phyloP scores from a whole-genome alignment of 2,329 filamentous ascomycete genomes.

The Cucurbitaria berberidis region DNA sequence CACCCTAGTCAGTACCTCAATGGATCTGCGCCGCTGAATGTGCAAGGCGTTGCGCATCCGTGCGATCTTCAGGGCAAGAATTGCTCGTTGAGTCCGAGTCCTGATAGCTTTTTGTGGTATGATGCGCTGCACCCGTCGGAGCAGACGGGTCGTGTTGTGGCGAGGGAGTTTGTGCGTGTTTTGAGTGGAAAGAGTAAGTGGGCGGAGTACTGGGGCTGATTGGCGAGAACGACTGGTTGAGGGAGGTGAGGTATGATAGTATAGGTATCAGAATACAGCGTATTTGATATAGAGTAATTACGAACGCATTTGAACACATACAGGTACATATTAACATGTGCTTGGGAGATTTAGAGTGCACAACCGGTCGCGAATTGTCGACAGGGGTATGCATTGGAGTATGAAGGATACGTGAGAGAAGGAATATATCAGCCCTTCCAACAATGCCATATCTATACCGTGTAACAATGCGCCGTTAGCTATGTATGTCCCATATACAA shows the following conservation, averaged over 20 bases:
- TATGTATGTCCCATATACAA: neutral
- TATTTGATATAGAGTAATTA: neutral
- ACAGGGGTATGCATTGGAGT: neutral
- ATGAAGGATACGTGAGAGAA: neutral
- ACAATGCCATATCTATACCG: neutral
- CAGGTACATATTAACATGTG: too few relatives aligned
- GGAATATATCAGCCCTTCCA: neutral
- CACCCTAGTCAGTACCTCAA: conserved; percentile 67
- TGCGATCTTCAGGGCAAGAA: conserved; percentile 55
- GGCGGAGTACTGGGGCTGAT: conserved; percentile 53
- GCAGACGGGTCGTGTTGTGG: conserved; percentile 65
- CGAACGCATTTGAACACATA: neutral
- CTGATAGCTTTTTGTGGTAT: conserved; percentile 72
- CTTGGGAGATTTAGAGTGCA: too few relatives aligned
- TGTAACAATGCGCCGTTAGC: neutral
- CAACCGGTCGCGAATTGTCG: too few relatives aligned
- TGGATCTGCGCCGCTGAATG: conserved; percentile 66
- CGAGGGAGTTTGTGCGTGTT: conserved; percentile 62
- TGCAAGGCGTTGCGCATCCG: conserved; percentile 63
- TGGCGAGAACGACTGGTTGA: neutral
- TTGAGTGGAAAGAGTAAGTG: conserved; percentile 57
- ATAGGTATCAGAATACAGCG: neutral
- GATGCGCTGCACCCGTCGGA: conserved; percentile 76
- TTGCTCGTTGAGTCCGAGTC: conserved; percentile 42
- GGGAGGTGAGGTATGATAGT: neutral